phyloP scores from a whole-genome alignment of 2,329 filamentous ascomycete genomes.

The Lizonia empirigonia region DNA sequence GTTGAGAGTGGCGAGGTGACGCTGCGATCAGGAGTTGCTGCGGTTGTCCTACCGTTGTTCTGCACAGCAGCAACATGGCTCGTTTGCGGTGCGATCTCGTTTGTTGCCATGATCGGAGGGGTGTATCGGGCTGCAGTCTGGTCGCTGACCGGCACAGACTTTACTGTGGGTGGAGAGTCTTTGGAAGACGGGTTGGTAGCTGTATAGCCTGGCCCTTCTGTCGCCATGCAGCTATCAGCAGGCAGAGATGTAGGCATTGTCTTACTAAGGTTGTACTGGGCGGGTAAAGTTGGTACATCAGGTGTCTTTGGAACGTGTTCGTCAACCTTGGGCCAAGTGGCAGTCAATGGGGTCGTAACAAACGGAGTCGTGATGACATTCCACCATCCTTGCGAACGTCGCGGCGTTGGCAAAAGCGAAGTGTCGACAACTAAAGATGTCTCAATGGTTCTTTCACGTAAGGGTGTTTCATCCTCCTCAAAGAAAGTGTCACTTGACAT shows the following conservation, averaged over 20 bases:
- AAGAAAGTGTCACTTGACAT: slow-evolving; percentile 70
- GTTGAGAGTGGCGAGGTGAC: slow-evolving; percentile 35
- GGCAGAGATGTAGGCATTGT: slow-evolving; percentile 24
- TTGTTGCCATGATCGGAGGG: slow-evolving; percentile 2
- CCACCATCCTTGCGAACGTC: slow-evolving; percentile 75
- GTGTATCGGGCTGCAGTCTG: neutral
- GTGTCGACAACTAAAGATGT: slow-evolving; percentile 48
- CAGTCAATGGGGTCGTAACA: slow-evolving; percentile 45
- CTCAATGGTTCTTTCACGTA: slow-evolving; percentile 32
- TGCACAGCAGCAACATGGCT: slow-evolving; percentile 5
- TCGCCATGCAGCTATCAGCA: slow-evolving; percentile 34
- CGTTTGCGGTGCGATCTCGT: slow-evolving; percentile 1
- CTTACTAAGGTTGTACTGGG: slow-evolving; percentile 26
- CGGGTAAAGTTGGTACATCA: slow-evolving; percentile 42
- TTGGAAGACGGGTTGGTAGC: slow-evolving; percentile 17
- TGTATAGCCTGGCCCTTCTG: slow-evolving; percentile 25
- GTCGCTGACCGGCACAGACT: slow-evolving; percentile 1
- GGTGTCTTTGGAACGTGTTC: slow-evolving; percentile 34
- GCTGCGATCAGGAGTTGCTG: slow-evolving; percentile 17
- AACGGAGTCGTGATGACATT: slow-evolving; percentile 77
- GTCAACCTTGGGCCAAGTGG: slow-evolving; percentile 42
- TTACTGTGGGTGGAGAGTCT: slow-evolving; percentile 4
- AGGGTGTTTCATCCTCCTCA: slow-evolving; percentile 66
- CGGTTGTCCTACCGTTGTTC: slow-evolving; percentile 17
- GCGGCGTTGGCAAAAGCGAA: slow-evolving; percentile 56